These are phyloP conservation scores for Pichia sp. DNA, from an alignment of 1,139 yeast genomes.

Conservation along the genomic window DNA sequence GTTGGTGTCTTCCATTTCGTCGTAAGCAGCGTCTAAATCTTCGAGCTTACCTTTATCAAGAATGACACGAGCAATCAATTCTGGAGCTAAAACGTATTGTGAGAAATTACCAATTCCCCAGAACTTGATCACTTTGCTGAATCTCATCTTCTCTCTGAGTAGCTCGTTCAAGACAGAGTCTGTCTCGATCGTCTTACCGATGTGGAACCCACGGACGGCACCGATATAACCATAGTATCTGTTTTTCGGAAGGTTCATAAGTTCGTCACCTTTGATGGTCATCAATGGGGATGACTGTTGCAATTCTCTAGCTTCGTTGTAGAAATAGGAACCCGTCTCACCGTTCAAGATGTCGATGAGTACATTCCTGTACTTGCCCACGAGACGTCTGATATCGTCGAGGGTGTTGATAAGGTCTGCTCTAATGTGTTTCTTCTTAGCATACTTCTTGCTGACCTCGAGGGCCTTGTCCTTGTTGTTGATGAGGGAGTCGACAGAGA, in stretches of 20 bases:
- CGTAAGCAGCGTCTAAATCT: conserved; percentile 43
- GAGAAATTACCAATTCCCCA: conserved; percentile 61
- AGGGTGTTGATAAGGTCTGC: conserved; percentile 18
- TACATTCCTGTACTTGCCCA: conserved; percentile 34
- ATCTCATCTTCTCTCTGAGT: conserved; percentile 34
- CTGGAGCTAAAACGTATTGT: conserved; percentile 63
- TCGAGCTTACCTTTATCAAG: conserved; percentile 44
- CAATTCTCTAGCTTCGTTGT: conserved; percentile 45
- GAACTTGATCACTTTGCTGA: conserved; percentile 48
- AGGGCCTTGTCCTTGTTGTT: conserved; percentile 15
- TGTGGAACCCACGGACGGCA: conserved; percentile 46
- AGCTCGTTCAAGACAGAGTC: conserved; percentile 32
- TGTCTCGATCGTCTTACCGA: conserved; percentile 39
- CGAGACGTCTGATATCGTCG: conserved; percentile 31
- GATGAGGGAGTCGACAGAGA: not conserved
- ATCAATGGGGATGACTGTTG: conserved; percentile 39
- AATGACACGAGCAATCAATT: conserved; percentile 51
- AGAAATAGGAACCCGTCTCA: conserved; percentile 44
- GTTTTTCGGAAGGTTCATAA: conserved; percentile 45
- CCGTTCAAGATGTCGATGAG: conserved; percentile 48
- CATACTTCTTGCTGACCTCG: conserved; percentile 23
- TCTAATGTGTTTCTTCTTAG: conserved; percentile 17
- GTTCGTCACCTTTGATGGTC: conserved; percentile 47
- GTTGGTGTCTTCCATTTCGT: conserved; percentile 43
- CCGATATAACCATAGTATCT: conserved; percentile 64